Evolutionary conservation across 805 yeast species (phyloP).

Genomic region (Kluyveromyces aestuarii): DNA sequence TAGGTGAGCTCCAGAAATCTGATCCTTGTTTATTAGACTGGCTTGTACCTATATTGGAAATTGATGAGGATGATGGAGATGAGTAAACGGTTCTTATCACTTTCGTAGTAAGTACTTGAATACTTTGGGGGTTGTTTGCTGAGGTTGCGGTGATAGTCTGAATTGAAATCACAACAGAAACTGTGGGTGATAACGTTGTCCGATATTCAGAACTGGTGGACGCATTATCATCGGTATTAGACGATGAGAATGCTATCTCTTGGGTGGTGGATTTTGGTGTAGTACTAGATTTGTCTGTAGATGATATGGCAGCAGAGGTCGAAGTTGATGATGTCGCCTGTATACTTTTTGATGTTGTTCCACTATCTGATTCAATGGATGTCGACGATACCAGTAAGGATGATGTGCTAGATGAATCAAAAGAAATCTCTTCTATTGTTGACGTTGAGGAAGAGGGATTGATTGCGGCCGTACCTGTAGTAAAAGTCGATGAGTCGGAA

Average conservation of each 20-base stretch:
- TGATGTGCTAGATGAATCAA: not conserved
- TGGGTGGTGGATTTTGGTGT: not conserved
- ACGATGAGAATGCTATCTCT: not conserved
- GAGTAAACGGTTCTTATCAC: conserved; percentile 12
- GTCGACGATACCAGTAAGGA: no score
- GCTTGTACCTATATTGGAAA: conserved; percentile 1
- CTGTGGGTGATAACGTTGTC: conserved; percentile 2
- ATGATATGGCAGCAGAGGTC: not conserved
- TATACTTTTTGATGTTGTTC: not conserved
- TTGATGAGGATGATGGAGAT: conserved; percentile 6
- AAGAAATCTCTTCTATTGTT: not conserved
- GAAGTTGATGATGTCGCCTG: not conserved
- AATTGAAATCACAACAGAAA: conserved; percentile 14
- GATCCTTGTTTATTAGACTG: conserved; percentile 9
- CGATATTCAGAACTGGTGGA: not conserved
- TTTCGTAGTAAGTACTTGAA: conserved; percentile 8
- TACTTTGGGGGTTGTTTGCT: not conserved
- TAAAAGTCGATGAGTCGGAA: not conserved
- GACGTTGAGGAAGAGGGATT: conserved; percentile 3
- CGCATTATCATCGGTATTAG: not conserved
- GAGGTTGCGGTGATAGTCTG: conserved; percentile 12
- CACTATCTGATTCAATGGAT: no score
- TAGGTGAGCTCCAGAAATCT: conserved; percentile 57
- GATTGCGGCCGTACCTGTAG: conserved; percentile 1
- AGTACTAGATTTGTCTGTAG: not conserved